These are phyloP conservation scores for Talaromyces borbonicus DNA, from an alignment of 495 filamentous ascomycete species.

Conservation along the genomic window DNA sequence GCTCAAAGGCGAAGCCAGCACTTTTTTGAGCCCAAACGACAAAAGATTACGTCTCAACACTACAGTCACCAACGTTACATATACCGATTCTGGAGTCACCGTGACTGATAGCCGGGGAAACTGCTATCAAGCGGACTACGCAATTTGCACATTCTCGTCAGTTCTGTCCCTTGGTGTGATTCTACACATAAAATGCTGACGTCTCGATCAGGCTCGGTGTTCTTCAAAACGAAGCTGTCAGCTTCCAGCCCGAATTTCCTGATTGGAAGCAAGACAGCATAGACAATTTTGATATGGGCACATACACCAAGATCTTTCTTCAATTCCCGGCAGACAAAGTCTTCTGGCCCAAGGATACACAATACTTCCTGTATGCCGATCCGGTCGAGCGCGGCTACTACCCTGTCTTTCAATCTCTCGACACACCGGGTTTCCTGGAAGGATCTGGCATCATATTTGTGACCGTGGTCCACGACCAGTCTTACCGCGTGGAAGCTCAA, in stretches of 20 bases:
- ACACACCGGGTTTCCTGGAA: conserved; percentile 47
- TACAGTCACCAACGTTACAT: conserved; percentile 48
- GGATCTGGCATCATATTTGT: conserved; percentile 60
- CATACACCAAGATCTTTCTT: conserved; percentile 72
- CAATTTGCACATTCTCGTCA: conserved; percentile 47
- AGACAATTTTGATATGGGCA: conserved; percentile 60
- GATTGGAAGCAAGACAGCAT: conserved; percentile 59
- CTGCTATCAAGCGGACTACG: conserved; percentile 53
- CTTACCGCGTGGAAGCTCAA: conserved; percentile 57
- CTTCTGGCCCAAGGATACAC: conserved; percentile 58
- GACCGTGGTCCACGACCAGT: conserved; percentile 51
- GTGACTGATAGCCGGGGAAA: conserved; percentile 44
- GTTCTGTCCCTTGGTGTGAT: background rate
- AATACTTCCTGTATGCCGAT: conserved; percentile 65
- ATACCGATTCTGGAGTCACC: conserved; percentile 43
- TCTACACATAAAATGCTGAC: background rate
- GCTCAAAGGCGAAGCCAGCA: conserved; percentile 51
- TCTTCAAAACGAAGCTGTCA: conserved; percentile 52
- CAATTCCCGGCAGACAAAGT: conserved; percentile 53
- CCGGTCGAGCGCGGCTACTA: conserved; percentile 55
- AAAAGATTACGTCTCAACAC: conserved; percentile 50
- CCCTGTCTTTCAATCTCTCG: conserved; percentile 61
- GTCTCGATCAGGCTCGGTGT: conserved; percentile 42
- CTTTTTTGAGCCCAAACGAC: conserved; percentile 48
- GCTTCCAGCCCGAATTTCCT: conserved; percentile 52